Evolutionary conservation across 2,329 filamentous ascomycete genomes (phyloP).

Genomic region (Gnomoniopsis smithogilvyi): DNA sequence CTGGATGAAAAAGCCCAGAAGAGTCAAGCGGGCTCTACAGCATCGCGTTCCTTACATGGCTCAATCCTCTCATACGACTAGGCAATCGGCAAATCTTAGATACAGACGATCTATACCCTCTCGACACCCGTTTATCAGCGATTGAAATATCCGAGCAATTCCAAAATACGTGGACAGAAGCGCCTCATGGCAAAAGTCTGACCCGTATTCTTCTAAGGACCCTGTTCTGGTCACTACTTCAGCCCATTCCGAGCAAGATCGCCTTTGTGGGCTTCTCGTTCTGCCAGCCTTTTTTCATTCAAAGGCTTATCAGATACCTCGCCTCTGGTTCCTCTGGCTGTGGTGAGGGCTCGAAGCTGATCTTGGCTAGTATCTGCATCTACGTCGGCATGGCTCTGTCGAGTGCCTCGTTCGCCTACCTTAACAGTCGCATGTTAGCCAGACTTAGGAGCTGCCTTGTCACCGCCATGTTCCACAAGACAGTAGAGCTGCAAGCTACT

Average conservation of each 20-base stretch:
- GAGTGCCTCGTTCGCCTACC: conserved; percentile 30
- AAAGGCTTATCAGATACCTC: conserved; percentile 32
- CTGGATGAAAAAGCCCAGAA: conserved; percentile 5
- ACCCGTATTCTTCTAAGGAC: conserved; percentile 26
- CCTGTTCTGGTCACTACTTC: conserved; percentile 18
- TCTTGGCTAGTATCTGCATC: conserved; percentile 28
- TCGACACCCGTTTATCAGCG: conserved; percentile 22
- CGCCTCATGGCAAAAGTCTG: conserved; percentile 18
- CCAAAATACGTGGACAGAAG: neutral
- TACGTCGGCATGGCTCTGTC: conserved; percentile 32
- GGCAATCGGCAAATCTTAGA: conserved; percentile 11
- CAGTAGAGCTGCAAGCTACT: conserved; percentile 23
- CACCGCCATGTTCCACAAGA: conserved; percentile 31
- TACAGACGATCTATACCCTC: conserved; percentile 9
- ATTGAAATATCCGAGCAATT: conserved; percentile 13
- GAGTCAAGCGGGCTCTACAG: conserved; percentile 21
- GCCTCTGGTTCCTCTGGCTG: conserved; percentile 19
- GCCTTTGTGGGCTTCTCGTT: conserved; percentile 36
- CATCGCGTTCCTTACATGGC: conserved; percentile 21
- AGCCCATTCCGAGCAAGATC: conserved; percentile 33
- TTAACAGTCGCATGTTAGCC: conserved; percentile 20
- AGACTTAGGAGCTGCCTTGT: conserved; percentile 27
- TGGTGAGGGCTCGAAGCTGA: conserved; percentile 28
- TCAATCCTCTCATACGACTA: conserved; percentile 10
- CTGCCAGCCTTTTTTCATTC: conserved; percentile 41